phyloP scores from a whole-genome alignment of 2,329 filamentous ascomycete genomes.

The Paecilomyces formosus region DNA sequence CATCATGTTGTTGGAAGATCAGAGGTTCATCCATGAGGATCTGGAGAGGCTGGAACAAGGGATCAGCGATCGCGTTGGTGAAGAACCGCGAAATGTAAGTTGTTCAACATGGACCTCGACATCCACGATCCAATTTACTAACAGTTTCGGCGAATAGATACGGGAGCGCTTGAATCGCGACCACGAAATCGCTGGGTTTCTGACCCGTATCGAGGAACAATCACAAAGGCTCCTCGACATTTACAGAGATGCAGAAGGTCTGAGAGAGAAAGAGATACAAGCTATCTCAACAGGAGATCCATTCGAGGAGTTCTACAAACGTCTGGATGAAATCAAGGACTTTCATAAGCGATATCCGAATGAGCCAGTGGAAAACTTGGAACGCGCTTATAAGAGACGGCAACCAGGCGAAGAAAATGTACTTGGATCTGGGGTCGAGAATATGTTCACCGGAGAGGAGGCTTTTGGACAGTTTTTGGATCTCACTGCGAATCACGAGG shows the following conservation, averaged over 20 bases:
- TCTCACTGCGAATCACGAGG: conserved; percentile 73
- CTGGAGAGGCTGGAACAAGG: conserved; percentile 92
- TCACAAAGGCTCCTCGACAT: conserved; percentile 72
- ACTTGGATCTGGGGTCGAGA: conserved; percentile 65
- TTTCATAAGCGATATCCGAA: conserved; percentile 90
- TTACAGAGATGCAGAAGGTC: conserved; percentile 70
- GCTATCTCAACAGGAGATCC: conserved; percentile 76
- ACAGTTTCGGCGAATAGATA: conserved; percentile 50
- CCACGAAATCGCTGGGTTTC: conserved; percentile 81
- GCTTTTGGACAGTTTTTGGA: conserved; percentile 90
- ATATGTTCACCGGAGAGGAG: conserved; percentile 93
- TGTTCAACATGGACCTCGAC: background rate
- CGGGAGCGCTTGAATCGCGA: conserved; percentile 84
- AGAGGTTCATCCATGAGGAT: conserved; percentile 92
- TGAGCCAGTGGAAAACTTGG: conserved; percentile 89
- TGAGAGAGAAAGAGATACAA: conserved; percentile 72
- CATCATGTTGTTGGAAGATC: conserved; percentile 79
- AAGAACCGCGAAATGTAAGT: conserved; percentile 81
- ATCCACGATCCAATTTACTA: conserved; percentile 11
- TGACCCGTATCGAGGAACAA: conserved; percentile 81
- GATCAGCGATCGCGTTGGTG: conserved; percentile 77
- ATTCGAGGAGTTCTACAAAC: conserved; percentile 85
- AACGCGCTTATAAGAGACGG: conserved; percentile 77
- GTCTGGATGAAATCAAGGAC: conserved; percentile 70
- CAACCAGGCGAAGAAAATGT: conserved; percentile 57